phyloP scores from a whole-genome alignment of 164 flowering plant species.

The Chimonanthus praecox region DNA sequence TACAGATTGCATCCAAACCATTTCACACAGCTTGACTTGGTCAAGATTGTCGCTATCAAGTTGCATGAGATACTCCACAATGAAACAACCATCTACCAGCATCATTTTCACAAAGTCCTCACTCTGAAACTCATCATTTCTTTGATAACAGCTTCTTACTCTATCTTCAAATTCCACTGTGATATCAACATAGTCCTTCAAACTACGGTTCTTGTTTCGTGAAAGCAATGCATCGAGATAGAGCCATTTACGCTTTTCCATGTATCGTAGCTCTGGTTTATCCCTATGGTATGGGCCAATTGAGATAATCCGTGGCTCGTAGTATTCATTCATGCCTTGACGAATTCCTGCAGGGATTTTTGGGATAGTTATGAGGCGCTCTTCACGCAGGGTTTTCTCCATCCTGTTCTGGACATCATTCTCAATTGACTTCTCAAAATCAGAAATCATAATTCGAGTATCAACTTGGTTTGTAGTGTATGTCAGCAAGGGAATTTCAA shows the following conservation, averaged over 20 bases:
- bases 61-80: not conserved
- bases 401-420: too few relatives aligned
- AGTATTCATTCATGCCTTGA: slow-evolving; percentile 33
- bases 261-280: slow-evolving; percentile 21
- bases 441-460: not conserved
- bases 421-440: not conserved
- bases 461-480: not conserved
- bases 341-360: slow-evolving; percentile 36
- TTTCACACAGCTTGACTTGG: too few relatives aligned
- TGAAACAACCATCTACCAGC: slow-evolving; percentile 6
- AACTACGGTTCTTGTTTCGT: slow-evolving; percentile 6
- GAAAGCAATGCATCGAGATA: slow-evolving; percentile 17
- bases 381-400: not conserved
- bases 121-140: too few relatives aligned
- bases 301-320: slow-evolving; percentile 40
- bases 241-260: slow-evolving; percentile 47
- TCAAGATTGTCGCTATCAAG: not conserved
- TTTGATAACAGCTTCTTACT: slow-evolving; percentile 1
- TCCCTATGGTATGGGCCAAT: slow-evolving; percentile 58
- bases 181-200: slow-evolving; percentile 16
- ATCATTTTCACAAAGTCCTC: slow-evolving; percentile 4
- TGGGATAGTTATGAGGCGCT: slow-evolving; percentile 21
- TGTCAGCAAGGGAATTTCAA: not conserved
- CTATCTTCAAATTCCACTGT: slow-evolving; percentile 27
- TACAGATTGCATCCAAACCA: not conserved